Evolutionary conservation across 1,284 basidiomycete species (phyloP).

Genomic region (Paramarasmius palmivorus): DNA sequence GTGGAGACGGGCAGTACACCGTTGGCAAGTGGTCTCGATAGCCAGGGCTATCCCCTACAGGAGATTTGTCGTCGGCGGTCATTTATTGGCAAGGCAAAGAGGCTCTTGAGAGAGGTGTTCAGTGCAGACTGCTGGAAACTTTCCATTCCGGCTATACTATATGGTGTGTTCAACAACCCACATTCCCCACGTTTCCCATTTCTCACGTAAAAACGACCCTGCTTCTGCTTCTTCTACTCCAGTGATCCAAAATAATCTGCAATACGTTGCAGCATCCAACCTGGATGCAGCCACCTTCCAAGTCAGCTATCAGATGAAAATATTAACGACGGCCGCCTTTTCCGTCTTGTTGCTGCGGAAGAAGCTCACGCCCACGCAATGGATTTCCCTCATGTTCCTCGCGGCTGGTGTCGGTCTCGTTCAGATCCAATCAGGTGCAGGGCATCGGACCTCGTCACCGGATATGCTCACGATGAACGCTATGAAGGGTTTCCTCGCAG

Average conservation of each 20-base stretch:
- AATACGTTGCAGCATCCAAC: slow-evolving; percentile 93
- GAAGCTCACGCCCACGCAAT: slow-evolving; percentile 74
- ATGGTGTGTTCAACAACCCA: slow-evolving; percentile 40
- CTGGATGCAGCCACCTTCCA: slow-evolving; percentile 94
- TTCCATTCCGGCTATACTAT: slow-evolving; percentile 94
- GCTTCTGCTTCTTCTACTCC: slow-evolving; percentile 1
- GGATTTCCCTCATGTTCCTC: slow-evolving; percentile 83
- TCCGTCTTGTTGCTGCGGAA: slow-evolving; percentile 89
- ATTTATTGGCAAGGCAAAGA: slow-evolving; percentile 56
- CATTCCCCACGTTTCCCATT: slow-evolving; percentile 10
- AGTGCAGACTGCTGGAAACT: slow-evolving; percentile 95
- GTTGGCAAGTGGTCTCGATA: slow-evolving; percentile 25
- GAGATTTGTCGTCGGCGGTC: slow-evolving; percentile 5
- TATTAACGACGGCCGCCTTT: slow-evolving; percentile 94
- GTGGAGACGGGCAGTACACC: slow-evolving; percentile 33
- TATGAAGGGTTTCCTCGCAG: slow-evolving; percentile 84
- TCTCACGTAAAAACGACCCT: no score
- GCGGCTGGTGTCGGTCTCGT: slow-evolving; percentile 93
- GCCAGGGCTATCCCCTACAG: slow-evolving; percentile 32
- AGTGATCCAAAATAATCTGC: slow-evolving; percentile 95
- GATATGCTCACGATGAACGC: slow-evolving; percentile 69
- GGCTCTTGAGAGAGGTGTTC: slow-evolving; percentile 48
- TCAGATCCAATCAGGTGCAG: slow-evolving; percentile 74
- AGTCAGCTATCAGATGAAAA: slow-evolving; percentile 97
- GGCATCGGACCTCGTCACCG: slow-evolving; percentile 30